phyloP scores from a whole-genome alignment of 306 rosid species.

The Benincasa hispida region DNA sequence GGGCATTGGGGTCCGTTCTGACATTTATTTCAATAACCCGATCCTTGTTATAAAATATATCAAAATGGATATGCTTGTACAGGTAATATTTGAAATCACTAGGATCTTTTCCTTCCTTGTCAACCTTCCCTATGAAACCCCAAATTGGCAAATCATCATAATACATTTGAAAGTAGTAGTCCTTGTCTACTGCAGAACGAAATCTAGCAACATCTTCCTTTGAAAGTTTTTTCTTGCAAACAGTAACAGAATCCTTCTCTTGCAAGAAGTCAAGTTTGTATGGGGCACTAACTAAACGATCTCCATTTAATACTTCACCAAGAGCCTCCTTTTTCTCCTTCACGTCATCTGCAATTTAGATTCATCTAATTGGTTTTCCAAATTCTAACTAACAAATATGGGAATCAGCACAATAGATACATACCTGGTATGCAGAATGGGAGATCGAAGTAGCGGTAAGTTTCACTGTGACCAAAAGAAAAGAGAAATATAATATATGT shows the following conservation, averaged over 20 bases:
- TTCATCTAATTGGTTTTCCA: slow-evolving; percentile 1
- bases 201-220: slow-evolving; percentile 53
- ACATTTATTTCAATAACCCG: slow-evolving; percentile 66
- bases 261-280: slow-evolving; percentile 53
- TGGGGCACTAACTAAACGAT: slow-evolving; percentile 71
- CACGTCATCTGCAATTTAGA: slow-evolving; percentile 29
- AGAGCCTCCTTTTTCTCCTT: slow-evolving; percentile 83
- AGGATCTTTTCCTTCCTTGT: slow-evolving; percentile 59
- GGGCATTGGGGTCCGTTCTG: slow-evolving; percentile 41
- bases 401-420: slow-evolving; percentile 2
- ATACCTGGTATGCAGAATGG: slow-evolving; percentile 71
- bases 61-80: slow-evolving; percentile 71
- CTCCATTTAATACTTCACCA: slow-evolving; percentile 87
- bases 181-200: slow-evolving; percentile 52
- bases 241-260: slow-evolving; percentile 39
- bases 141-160: slow-evolving; percentile 86
- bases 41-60: slow-evolving; percentile 53
- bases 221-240: slow-evolving; percentile 35
- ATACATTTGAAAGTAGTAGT: slow-evolving; percentile 83
- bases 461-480: slow-evolving; percentile 27
- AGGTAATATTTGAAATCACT: slow-evolving; percentile 60
- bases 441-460: slow-evolving; percentile 64
- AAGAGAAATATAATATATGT: not conserved
- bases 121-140: slow-evolving; percentile 78
- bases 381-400: not conserved